These are phyloP conservation scores for Chytriomyces sp. DNA, from an alignment of 192 early-diverging fungal species.

Conservation along the genomic window DNA sequence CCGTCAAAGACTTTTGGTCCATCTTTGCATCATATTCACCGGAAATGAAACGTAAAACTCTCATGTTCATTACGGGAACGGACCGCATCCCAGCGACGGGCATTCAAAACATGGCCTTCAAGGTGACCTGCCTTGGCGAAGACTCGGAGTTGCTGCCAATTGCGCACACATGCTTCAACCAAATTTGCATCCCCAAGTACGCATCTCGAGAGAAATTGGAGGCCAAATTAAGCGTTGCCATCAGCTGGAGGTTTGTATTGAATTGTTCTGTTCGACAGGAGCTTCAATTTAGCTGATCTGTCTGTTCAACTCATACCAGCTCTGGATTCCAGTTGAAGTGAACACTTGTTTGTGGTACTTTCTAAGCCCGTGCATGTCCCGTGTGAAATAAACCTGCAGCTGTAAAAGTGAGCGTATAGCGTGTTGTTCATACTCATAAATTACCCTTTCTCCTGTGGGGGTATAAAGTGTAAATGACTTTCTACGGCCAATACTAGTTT, in stretches of 20 bases:
- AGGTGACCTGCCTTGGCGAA: conserved; percentile 50
- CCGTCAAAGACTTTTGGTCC: conserved; percentile 79
- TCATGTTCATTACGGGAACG: conserved; percentile 87
- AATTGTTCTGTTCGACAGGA: background rate
- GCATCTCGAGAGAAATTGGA: conserved; percentile 67
- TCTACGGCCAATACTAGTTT: too few species aligned
- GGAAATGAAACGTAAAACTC: conserved; percentile 69
- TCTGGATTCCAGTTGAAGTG: conserved; percentile 36
- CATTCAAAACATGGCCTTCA: conserved; percentile 54
- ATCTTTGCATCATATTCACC: conserved; percentile 64
- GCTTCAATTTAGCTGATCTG: background rate
- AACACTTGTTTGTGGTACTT: conserved; percentile 6
- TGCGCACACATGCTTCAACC: conserved; percentile 84
- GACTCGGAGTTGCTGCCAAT: conserved; percentile 82
- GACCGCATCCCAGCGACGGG: conserved; percentile 76
- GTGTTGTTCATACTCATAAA: too few species aligned
- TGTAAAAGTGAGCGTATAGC: too few species aligned
- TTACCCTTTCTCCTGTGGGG: too few species aligned
- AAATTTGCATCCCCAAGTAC: conserved; percentile 77
- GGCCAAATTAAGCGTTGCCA: conserved; percentile 68
- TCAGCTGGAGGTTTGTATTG: conserved; percentile 68
- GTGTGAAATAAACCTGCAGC: too few species aligned
- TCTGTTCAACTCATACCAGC: conserved; percentile 1
- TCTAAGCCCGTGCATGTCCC: too few species aligned
- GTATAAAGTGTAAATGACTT: too few species aligned